Evolutionary conservation across 345 rosid genomes (phyloP).

Genomic region (Rhodomyrtus tomentosa): DNA sequence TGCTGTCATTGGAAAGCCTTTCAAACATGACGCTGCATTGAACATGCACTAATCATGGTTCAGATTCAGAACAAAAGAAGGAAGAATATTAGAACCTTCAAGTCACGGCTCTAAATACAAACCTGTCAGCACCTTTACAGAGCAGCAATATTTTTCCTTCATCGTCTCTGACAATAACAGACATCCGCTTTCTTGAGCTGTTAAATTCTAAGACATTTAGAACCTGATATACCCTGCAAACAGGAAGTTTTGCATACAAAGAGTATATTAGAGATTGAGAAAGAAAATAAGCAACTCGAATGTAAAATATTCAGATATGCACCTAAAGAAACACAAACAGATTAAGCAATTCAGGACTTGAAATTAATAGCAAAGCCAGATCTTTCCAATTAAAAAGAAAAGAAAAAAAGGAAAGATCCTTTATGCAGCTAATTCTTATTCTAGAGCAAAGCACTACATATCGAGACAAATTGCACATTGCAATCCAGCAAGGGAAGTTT

Average conservation of each 20-base stretch:
- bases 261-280: not conserved
- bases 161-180: constrained; percentile 65
- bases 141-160: constrained; percentile 53
- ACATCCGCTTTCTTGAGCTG: constrained; percentile 83
- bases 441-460: not conserved
- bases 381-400: not conserved
- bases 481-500: not conserved
- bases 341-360: not conserved
- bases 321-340: not conserved
- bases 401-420: not conserved
- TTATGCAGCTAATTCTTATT: not conserved
- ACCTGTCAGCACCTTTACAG: constrained; percentile 96
- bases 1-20: constrained; percentile 52
- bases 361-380: not conserved
- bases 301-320: not conserved
- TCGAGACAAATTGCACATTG: not conserved
- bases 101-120: not conserved
- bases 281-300: not conserved
- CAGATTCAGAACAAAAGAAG: not conserved
- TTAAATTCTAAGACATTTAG: constrained; percentile 74
- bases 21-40: constrained; percentile 72
- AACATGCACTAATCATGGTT: not conserved
- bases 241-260: not conserved
- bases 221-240: constrained; percentile 56
- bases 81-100: not conserved